Base-by-base conservation (phyloP, 176 grass and related monocot genomes). In the Metroxylon sagu region DNA sequence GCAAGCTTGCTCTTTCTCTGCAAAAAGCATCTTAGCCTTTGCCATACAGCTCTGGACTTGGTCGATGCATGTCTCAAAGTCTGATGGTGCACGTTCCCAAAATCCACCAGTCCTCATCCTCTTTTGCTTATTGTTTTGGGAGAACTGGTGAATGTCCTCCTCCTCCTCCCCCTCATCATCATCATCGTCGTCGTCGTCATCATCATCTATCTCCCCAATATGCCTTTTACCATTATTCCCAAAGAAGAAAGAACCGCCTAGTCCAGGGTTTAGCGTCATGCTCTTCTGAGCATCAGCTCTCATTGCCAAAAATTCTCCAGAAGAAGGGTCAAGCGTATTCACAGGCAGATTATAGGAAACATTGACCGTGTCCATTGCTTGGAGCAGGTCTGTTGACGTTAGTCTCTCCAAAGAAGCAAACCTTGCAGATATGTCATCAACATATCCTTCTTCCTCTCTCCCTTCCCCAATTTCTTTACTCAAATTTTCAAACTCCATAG, bases 401-500 rank as follows among this genome's bases (percentile, higher is more conserved):
- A 73, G 39, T 81, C 92, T 86, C 61, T 87, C 79, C 69, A 88
- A 79, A n/a, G 83, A 85, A 49, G 18, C 54, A 53, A 83, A 62
- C 57, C 79, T 90, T 29, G 7, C 78, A 48, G 86, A 61, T 49
- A 85, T 76, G 6, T 48, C 71, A 77, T 85, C 80, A 48, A 66
- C 65, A 56, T 77, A 79, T 50, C 60, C 71, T 16, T 67, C 53
- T 16, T 72, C 87, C 72, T 70, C 78, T 27, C 80, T 87, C 68
- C 68, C 89, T 21, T 76, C 84, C 39, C n/a, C 72, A 56, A 83
- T 63, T n/a, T 52, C 74, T 76, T 81, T 84, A 75, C 74, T 85
- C 82, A 98, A 81, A 71, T 87, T 89, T 57, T 92, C 88, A 68
- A 98, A 98, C 74, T 82, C 67, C 85, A 95, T 78, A 63, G 26